Percentiles rank a stretch among this genome's conserved stretches.
Conservation (phyloP, 805 yeast species). For the Nakazawaea ambrosiae region DNA sequence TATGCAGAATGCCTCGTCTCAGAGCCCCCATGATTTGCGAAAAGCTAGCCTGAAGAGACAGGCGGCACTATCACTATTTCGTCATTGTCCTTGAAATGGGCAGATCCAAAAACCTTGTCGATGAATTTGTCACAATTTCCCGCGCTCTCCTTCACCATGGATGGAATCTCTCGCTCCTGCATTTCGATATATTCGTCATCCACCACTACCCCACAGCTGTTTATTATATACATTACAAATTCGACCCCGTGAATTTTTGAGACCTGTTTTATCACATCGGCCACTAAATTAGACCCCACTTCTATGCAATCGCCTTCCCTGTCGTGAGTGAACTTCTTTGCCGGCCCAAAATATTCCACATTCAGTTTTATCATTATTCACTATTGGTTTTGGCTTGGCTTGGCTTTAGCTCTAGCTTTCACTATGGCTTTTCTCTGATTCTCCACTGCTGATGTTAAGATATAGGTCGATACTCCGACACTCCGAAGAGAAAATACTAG, state of each 20-base stretch:
- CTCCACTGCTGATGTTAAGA: too few relatives aligned
- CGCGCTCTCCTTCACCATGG: too few relatives aligned
- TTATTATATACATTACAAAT: constrained; percentile 17
- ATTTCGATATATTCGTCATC: constrained; percentile 21
- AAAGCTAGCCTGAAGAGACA: constrained; percentile 25
- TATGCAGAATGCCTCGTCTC: too few relatives aligned
- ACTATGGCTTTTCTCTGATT: too few relatives aligned
- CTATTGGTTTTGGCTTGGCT: too few relatives aligned
- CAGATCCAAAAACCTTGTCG: too few relatives aligned
- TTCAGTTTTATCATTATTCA: constrained; percentile 11
- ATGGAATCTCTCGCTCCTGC: constrained; percentile 11
- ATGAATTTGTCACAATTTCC: too few relatives aligned
- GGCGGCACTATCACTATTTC: constrained; percentile 23
- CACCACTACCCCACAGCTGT: constrained; percentile 21
- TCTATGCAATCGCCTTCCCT: constrained; percentile 11
- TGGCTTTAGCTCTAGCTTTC: too few relatives aligned
- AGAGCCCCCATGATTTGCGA: too few relatives aligned
- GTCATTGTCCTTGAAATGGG: not conserved
- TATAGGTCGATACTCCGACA: too few relatives aligned
- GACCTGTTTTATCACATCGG: not conserved
- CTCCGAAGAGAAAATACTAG: too few relatives aligned
- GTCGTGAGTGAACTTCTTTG: constrained; percentile 20
- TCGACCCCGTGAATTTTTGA: constrained; percentile 12
- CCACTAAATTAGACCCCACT: not conserved
- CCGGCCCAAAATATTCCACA: constrained; percentile 25